Percentiles rank a stretch among this genome's conserved stretches.
Evolutionary conservation across 1,139 yeast genomes (phyloP).

Genomic region (Hyphopichia fennica): DNA sequence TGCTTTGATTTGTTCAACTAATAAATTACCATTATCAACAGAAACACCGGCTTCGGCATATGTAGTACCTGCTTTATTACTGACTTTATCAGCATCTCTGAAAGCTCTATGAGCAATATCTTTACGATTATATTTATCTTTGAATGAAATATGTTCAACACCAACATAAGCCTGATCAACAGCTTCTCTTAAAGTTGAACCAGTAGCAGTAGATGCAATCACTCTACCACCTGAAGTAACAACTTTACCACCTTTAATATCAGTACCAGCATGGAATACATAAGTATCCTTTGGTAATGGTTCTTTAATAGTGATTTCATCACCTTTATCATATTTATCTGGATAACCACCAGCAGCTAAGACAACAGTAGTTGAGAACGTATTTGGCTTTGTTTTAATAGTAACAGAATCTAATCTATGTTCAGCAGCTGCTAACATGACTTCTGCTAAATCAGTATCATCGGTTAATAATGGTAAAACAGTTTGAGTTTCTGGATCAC

Average conservation of each 20-base stretch:
- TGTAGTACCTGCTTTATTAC: conserved; percentile 51
- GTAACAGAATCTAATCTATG: conserved; percentile 87
- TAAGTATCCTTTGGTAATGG: conserved; percentile 55
- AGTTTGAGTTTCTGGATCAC: conserved; percentile 99
- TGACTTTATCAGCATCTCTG: conserved; percentile 43
- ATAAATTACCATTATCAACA: conserved; percentile 88
- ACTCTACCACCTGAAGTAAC: conserved; percentile 97
- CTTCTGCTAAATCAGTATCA: conserved; percentile 88
- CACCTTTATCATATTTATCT: conserved; percentile 81
- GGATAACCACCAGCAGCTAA: conserved; percentile 98
- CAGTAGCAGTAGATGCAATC: conserved; percentile 89
- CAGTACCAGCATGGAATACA: conserved; percentile 96
- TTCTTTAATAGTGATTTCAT: conserved; percentile 63
- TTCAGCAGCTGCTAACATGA: conserved; percentile 92
- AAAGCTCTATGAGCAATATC: conserved; percentile 98
- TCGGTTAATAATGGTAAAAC: conserved; percentile 81
- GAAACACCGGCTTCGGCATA: conserved; percentile 96
- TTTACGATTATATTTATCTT: conserved; percentile 76
- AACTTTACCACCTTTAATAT: conserved; percentile 51
- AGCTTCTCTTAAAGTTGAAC: conserved; percentile 71
- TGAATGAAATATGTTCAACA: conserved; percentile 70
- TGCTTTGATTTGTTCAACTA: conserved; percentile 87
- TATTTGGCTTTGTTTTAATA: conserved; percentile 58
- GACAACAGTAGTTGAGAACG: conserved; percentile 87
- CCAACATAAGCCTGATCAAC: conserved; percentile 86